These are phyloP conservation scores for Colletotrichum sp. DNA, from an alignment of 2,329 filamentous ascomycete species.

Conservation along the genomic window DNA sequence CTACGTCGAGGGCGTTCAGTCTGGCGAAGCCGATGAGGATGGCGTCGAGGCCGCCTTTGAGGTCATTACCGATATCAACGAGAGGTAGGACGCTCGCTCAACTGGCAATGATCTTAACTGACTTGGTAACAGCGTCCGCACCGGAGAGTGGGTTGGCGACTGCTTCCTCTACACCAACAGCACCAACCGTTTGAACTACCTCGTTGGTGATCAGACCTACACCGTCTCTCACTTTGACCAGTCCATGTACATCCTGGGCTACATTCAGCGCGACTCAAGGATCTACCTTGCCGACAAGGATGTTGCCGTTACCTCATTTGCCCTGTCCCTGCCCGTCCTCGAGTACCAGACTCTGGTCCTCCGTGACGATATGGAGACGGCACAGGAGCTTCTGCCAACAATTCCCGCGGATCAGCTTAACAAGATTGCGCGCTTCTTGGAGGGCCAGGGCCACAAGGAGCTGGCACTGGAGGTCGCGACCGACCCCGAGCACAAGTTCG, in stretches of 20 bases:
- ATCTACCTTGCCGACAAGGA: constrained; percentile 98
- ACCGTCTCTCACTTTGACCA: constrained; percentile 97
- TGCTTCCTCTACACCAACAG: constrained; percentile 99
- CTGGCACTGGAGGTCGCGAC: constrained; percentile 93
- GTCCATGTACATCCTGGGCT: constrained; percentile 92
- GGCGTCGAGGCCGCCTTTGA: constrained; percentile 97
- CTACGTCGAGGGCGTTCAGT: constrained; percentile 83
- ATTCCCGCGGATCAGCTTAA: constrained; percentile 95
- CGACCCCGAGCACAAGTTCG: constrained; percentile 95
- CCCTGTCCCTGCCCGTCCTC: constrained; percentile 87
- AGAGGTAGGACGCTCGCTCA: constrained; percentile 61
- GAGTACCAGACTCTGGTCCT: constrained; percentile 98
- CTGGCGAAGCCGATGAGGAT: constrained; percentile 83
- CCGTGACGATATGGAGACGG: constrained; percentile 90
- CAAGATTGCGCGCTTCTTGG: constrained; percentile 96
- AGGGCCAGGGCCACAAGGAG: constrained; percentile 97
- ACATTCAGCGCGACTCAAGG: constrained; percentile 92
- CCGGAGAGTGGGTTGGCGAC: constrained; percentile 97
- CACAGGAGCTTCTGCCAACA: constrained; percentile 80
- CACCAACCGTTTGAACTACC: constrained; percentile 95
- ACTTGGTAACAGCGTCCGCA: constrained; percentile 70
- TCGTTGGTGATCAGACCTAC: constrained; percentile 97
- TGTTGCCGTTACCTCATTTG: constrained; percentile 87
- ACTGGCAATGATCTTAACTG: constrained; percentile 10
- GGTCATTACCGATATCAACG: constrained; percentile 93